Conservation (phyloP, 2,329 filamentous ascomycete genomes). For the Colletotrichum sp. region DNA sequence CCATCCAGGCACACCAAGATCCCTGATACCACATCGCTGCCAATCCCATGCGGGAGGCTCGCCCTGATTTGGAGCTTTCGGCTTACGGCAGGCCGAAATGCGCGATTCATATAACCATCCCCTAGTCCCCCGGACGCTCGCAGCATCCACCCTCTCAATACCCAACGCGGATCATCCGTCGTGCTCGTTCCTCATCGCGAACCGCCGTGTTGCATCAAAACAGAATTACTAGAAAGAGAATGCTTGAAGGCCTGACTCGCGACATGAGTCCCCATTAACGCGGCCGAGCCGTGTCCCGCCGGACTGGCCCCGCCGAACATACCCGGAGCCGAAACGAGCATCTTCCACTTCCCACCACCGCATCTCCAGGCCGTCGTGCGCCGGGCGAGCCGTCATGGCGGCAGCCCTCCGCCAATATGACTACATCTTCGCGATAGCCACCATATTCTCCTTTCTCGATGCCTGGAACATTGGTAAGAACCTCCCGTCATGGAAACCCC, state of each 20-base stretch:
- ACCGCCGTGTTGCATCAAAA: neutral
- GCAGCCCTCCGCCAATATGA: constrained; percentile 56
- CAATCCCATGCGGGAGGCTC: no score
- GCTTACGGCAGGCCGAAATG: neutral
- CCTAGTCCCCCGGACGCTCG: neutral
- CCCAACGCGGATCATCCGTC: neutral
- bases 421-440: constrained; percentile 69
- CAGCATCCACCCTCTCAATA: neutral
- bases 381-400: constrained; percentile 31
- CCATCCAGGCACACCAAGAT: neutral
- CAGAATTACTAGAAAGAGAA: neutral
- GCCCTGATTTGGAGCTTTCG: neutral
- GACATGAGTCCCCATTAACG: neutral
- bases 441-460: constrained; percentile 69
- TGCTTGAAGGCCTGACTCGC: neutral
- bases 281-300: neutral
- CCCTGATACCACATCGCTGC: neutral
- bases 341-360: neutral
- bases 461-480: constrained; percentile 72
- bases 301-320: neutral
- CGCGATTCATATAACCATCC: neutral
- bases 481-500: constrained; percentile 71
- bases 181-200: neutral
- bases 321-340: neutral
- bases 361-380: neutral